A percentile compares a stretch with the other conserved stretches of the same genome.
These are phyloP conservation scores for Linderina pennispora DNA, from an alignment of 192 early-diverging fungal species.

Conservation along the genomic window DNA sequence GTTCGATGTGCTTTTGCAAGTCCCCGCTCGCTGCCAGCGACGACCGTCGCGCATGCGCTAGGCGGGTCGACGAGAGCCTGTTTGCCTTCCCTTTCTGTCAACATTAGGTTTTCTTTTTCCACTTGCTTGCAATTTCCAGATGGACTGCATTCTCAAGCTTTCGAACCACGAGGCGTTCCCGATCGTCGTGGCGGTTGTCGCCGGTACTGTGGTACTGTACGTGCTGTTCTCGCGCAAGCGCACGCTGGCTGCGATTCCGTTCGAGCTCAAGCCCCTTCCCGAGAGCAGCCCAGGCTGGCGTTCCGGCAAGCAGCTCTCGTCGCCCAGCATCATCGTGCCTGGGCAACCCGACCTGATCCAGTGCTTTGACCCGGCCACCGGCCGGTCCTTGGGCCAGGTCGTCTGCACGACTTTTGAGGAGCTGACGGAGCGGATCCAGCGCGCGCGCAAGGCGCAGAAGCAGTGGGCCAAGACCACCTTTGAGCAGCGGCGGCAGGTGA, in stretches of 20 bases:
- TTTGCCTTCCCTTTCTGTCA: no score
- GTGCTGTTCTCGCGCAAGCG: conserved; percentile 4
- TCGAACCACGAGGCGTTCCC: conserved; percentile 12
- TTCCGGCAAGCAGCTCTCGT: conserved; percentile 11
- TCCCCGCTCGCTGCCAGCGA: no score
- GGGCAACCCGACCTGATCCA: conserved; percentile 48
- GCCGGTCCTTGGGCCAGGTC: conserved; percentile 60
- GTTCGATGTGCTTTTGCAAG: no score
- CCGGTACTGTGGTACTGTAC: conserved; percentile 20
- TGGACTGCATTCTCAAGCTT: conserved; percentile 13
- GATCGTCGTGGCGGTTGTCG: conserved; percentile 10
- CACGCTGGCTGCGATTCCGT: conserved; percentile 21
- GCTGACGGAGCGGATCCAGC: conserved; percentile 50
- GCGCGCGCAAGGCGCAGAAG: conserved; percentile 58
- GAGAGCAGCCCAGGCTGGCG: conserved; percentile 38
- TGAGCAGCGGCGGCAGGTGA: conserved; percentile 63
- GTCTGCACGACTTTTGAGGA: conserved; percentile 51
- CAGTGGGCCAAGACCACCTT: conserved; percentile 65
- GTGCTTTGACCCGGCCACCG: conserved; percentile 84
- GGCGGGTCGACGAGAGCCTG: no score
- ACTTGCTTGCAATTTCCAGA: neutral
- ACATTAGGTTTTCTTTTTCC: neutral
- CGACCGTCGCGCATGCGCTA: no score
- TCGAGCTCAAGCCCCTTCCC: conserved; percentile 27
- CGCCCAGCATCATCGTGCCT: conserved; percentile 21